A percentile compares a stretch with the other conserved stretches of the same genome.
Conservation (phyloP, 2,329 filamentous ascomycete genomes). For the Reticulascus tulasneorum region DNA sequence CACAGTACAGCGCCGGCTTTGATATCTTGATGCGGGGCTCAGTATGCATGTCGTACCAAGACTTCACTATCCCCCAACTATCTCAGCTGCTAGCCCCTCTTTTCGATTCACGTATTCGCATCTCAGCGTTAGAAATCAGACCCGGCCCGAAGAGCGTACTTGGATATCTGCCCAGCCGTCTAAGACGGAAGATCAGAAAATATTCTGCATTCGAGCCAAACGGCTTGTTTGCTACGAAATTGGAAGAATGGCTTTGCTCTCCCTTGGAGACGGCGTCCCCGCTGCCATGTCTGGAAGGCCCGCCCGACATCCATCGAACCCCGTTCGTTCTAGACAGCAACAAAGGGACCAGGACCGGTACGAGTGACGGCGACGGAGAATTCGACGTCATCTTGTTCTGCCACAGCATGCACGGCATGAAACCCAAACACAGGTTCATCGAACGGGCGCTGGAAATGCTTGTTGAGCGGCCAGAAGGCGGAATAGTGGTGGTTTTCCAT, state of each 20-base stretch:
- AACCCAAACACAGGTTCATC: slow-evolving; percentile 41
- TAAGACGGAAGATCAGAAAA: slow-evolving; percentile 39
- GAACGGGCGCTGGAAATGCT: slow-evolving; percentile 45
- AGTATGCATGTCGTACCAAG: slow-evolving; percentile 36
- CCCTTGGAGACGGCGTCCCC: slow-evolving; percentile 22
- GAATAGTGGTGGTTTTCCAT: slow-evolving; percentile 52
- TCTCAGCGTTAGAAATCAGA: slow-evolving; percentile 58
- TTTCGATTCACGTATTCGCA: slow-evolving; percentile 29
- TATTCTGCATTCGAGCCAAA: slow-evolving; percentile 56
- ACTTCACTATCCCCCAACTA: slow-evolving; percentile 51
- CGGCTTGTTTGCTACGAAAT: slow-evolving; percentile 33
- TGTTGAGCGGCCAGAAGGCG: slow-evolving; percentile 27
- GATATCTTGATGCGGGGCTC: slow-evolving; percentile 31
- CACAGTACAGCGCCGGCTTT: slow-evolving; percentile 46
- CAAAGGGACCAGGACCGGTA: slow-evolving; percentile 9
- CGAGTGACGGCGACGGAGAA: slow-evolving; percentile 24
- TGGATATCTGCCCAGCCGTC: slow-evolving; percentile 36
- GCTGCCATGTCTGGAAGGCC: slow-evolving; percentile 36
- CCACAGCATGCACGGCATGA: slow-evolving; percentile 62
- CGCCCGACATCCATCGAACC: slow-evolving; percentile 31
- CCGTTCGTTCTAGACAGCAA: slow-evolving; percentile 33
- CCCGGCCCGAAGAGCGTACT: slow-evolving; percentile 54
- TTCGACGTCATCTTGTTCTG: slow-evolving; percentile 59
- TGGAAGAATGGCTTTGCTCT: slow-evolving; percentile 39
- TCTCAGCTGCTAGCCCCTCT: slow-evolving; percentile 35